Evolutionary conservation across 495 filamentous ascomycete genomes (phyloP), one percentile per base, ranked within the genome.

Genomic region (Penicillium pancosmium): DNA sequence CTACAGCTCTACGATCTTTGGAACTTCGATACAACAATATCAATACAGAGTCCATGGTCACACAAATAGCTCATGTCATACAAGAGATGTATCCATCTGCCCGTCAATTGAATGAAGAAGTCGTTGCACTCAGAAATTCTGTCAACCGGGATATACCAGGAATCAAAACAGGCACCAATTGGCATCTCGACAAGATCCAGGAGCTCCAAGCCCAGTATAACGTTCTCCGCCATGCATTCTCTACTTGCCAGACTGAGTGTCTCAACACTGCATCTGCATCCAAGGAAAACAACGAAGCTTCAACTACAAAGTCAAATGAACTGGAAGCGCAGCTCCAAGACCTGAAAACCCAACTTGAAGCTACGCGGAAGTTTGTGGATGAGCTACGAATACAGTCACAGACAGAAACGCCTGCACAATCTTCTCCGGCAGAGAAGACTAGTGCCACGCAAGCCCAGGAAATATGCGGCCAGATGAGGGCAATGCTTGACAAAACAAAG

Each of bases 21-120:
- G 77, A 78, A 61, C 38, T 27, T 2, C 69, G 78, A 31, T 79
- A 74, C 44, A 68, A 63, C 47, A 72, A 60, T 49, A 64, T 78
- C 34, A 70, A 66, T 55, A 72, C 72, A 0, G 72, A 69, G 18
- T 38, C 59, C 2, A 44, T 78, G n/a, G 64, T 70, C 25, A 69
- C 66, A 35, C 54, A 63, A 11, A 79, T 79, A 68, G 36, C 74
- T n/a, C 53, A 56, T 40, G 68, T 65, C 5, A 70, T 80, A 56
- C 66, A 70, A 12, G 69, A 75, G 53, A 73, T 75, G 67, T 77
- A 75, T 35, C 74, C 74, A 4, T 67, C 62, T 5, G 38, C 56
- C 13, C 33, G 50, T 12, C 52, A 57, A 13, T 18, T 46, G 23
- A 18, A 5, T 23, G 23, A 61, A n/a, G 12, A 62, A 48, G 15